phyloP scores from a whole-genome alignment of 345 rosid genomes.

The Diplotaxis tenuifolia region DNA sequence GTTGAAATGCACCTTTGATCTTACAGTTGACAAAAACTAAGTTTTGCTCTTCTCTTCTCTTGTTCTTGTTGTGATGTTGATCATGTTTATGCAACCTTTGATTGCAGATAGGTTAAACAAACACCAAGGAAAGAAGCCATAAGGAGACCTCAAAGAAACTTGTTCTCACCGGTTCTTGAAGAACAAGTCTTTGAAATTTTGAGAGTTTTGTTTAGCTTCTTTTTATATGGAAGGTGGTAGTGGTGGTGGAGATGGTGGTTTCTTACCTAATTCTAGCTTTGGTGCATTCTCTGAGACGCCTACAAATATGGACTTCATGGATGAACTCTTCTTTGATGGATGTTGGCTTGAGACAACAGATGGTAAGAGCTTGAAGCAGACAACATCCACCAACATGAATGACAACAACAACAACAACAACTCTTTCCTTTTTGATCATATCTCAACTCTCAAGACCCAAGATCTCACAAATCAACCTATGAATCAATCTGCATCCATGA shows the following conservation, averaged over 20 bases:
- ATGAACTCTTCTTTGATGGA: constrained; percentile 77
- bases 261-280: constrained; percentile 43
- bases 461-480: constrained; percentile 24
- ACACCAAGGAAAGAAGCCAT: constrained; percentile 55
- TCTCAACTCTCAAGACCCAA: constrained; percentile 28
- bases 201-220: constrained; percentile 43
- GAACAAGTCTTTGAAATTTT: constrained; percentile 24
- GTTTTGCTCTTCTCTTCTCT: constrained; percentile 32
- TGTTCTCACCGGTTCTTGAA: constrained; percentile 36
- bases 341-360: constrained; percentile 78
- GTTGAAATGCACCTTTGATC: constrained; percentile 64
- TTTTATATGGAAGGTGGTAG: constrained; percentile 36
- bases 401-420: constrained; percentile 32
- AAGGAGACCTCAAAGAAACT: constrained; percentile 43
- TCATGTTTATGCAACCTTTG: constrained; percentile 63
- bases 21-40: constrained; percentile 54
- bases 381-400: constrained; percentile 43
- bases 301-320: constrained; percentile 90
- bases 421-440: constrained; percentile 29
- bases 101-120: constrained; percentile 51
- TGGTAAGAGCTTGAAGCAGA: constrained; percentile 44
- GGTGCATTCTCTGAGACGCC: constrained; percentile 48
- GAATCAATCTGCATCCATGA: constrained; percentile 31
- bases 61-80: constrained; percentile 36
- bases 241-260: constrained; percentile 35